phyloP scores from a whole-genome alignment of 140 eudicot species.

The Oenanthe javanica region DNA sequence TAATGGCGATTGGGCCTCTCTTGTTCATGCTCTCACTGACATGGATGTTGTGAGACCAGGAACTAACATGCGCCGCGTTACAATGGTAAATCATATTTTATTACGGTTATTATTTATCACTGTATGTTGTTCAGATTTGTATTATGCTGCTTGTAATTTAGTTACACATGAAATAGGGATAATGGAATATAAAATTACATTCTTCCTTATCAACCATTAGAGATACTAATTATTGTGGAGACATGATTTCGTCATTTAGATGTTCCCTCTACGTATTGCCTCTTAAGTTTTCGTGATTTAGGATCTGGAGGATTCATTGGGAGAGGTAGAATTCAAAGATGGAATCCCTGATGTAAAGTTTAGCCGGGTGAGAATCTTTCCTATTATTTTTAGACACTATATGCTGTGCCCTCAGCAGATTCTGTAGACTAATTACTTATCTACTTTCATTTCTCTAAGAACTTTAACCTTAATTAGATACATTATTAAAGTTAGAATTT shows the following conservation, averaged over 20 bases:
- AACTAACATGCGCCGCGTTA: slow-evolving; percentile 69
- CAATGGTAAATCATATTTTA: slow-evolving; percentile 49
- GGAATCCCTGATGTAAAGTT: slow-evolving; percentile 91
- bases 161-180: not conserved
- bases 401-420: not conserved
- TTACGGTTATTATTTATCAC: slow-evolving; percentile 2
- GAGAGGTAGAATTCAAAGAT: slow-evolving; percentile 53
- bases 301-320: slow-evolving; percentile 86
- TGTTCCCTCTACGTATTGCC: not conserved
- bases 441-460: not conserved
- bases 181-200: not conserved
- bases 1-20: slow-evolving; percentile 95
- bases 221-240: not conserved
- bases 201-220: not conserved
- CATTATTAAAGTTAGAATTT: not conserved
- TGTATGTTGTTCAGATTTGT: not conserved
- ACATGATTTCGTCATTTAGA: slow-evolving; percentile 9
- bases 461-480: not conserved
- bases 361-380: slow-evolving; percentile 61
- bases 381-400: not conserved
- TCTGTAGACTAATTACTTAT: not conserved
- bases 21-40: slow-evolving; percentile 70
- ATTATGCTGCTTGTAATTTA: not conserved
- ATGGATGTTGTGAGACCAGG: slow-evolving; percentile 95
- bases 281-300: slow-evolving; percentile 24